These are phyloP conservation scores for Mycena vulgaris DNA, from an alignment of 768 basidiomycete genomes.

Conservation along the genomic window DNA sequence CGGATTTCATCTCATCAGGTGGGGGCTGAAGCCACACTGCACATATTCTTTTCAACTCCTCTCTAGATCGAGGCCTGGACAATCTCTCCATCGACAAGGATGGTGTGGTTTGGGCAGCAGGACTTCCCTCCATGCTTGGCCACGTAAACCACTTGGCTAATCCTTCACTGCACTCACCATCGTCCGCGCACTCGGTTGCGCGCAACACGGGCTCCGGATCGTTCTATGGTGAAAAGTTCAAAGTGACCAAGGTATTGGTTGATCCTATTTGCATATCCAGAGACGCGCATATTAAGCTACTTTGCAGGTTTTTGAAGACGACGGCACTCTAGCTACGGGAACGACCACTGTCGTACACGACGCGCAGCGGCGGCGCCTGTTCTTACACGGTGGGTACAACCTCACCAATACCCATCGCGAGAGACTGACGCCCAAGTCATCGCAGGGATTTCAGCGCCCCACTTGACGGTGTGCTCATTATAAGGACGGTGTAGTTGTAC, in stretches of 20 bases:
- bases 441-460: slow-evolving; percentile 51
- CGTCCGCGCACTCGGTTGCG: slow-evolving; percentile 66
- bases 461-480: slow-evolving; percentile 49
- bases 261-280: neutral
- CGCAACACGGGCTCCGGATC: slow-evolving; percentile 66
- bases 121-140: slow-evolving; percentile 58
- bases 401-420: neutral
- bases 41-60: slow-evolving; percentile 18
- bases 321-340: slow-evolving; percentile 70
- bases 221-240: slow-evolving; percentile 74
- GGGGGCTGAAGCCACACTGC: slow-evolving; percentile 23
- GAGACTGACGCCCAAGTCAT: slow-evolving; percentile 19
- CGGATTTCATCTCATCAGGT: slow-evolving; percentile 72
- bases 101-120: slow-evolving; percentile 76
- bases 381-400: slow-evolving; percentile 68
- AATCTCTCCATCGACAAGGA: slow-evolving; percentile 73
- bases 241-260: slow-evolving; percentile 65
- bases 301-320: slow-evolving; percentile 76
- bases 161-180: slow-evolving; percentile 59
- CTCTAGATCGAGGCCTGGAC: slow-evolving; percentile 67
- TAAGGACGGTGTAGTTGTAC: too few relatives aligned
- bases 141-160: slow-evolving; percentile 58
- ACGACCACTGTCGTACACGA: slow-evolving; percentile 73
- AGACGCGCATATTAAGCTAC: slow-evolving; percentile 21
- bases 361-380: slow-evolving; percentile 63